These are phyloP conservation scores for Usnea hakonensis DNA, from an alignment of 495 filamentous ascomycete genomes.

Conservation along the genomic window DNA sequence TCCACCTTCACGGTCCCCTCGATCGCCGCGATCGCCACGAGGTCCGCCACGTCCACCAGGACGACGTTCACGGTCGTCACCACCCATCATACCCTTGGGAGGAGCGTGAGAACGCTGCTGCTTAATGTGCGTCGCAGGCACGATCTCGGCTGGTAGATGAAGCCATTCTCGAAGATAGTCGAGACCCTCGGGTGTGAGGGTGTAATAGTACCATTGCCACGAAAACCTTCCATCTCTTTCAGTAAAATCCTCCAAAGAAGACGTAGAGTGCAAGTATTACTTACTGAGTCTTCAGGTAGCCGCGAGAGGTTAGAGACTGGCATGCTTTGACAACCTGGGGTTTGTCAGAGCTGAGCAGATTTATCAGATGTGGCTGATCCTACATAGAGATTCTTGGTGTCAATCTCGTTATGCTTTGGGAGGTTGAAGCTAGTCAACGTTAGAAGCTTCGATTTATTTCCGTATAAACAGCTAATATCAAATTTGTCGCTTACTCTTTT, in stretches of 20 bases:
- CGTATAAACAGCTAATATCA: no score
- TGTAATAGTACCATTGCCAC: conserved; percentile 99
- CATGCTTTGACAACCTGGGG: conserved; percentile 85
- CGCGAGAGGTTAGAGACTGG: conserved; percentile 95
- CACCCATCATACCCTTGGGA: conserved; percentile 96
- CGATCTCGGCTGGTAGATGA: conserved; percentile 98
- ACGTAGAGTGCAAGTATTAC: not conserved
- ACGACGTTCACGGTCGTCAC: conserved; percentile 77
- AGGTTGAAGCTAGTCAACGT: no score
- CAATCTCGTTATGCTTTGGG: conserved; percentile 86
- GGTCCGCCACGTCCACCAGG: conserved; percentile 57
- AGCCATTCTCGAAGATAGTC: conserved; percentile 99
- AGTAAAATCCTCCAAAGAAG: not conserved
- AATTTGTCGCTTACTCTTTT: no score
- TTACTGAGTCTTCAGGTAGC: conserved; percentile 90
- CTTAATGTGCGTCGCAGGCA: conserved; percentile 99
- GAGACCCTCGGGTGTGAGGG: conserved; percentile 96
- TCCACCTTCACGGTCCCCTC: conserved; percentile 84
- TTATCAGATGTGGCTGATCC: conserved; percentile 6
- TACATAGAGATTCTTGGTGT: conserved; percentile 95
- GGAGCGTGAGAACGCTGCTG: conserved; percentile 98
- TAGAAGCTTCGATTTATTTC: no score
- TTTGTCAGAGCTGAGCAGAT: conserved; percentile 1
- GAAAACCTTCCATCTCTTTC: conserved; percentile 52
- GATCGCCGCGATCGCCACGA: conserved; percentile 49